Conservation (phyloP, 345 rosid species). For the Eucalyptus cladocalyx region DNA sequence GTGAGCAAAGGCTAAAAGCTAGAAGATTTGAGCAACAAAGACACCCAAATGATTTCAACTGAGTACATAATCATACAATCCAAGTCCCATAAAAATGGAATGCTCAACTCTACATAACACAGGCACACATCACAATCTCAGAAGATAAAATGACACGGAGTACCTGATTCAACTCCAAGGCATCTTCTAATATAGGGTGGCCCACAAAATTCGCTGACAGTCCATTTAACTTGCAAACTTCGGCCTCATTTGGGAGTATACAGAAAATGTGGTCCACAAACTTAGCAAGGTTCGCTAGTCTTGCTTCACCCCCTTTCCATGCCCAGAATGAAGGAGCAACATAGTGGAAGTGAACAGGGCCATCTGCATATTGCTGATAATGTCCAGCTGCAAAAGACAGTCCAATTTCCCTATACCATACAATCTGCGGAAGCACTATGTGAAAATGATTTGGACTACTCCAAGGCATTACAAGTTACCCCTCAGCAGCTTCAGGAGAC, state of each 20-base stretch:
- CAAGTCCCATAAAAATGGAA: neutral
- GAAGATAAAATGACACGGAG: neutral
- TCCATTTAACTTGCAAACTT: conserved; percentile 51
- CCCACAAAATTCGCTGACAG: conserved; percentile 76
- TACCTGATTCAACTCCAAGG: conserved; percentile 47
- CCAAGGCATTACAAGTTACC: conserved; percentile 21
- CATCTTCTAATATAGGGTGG: conserved; percentile 81
- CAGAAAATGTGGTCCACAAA: conserved; percentile 88
- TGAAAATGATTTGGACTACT: neutral
- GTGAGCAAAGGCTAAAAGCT: neutral
- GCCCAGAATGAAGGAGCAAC: conserved; percentile 99
- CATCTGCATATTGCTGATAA: conserved; percentile 3
- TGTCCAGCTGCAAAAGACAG: conserved; percentile 77
- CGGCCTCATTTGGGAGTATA: conserved; percentile 77
- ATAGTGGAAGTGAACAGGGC: conserved; percentile 66
- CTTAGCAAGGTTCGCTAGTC: conserved; percentile 49
- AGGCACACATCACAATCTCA: neutral
- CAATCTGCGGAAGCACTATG: conserved; percentile 4
- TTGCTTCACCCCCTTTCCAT: conserved; percentile 90
- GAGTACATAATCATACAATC: neutral
- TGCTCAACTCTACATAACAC: neutral
- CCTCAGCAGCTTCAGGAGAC: conserved; percentile 60
- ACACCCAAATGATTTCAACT: neutral
- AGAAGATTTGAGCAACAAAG: neutral
- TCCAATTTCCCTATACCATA: conserved; percentile 26